These are phyloP conservation scores for Sporothrix humicola DNA, from an alignment of 2,329 filamentous ascomycete species.

Conservation along the genomic window DNA sequence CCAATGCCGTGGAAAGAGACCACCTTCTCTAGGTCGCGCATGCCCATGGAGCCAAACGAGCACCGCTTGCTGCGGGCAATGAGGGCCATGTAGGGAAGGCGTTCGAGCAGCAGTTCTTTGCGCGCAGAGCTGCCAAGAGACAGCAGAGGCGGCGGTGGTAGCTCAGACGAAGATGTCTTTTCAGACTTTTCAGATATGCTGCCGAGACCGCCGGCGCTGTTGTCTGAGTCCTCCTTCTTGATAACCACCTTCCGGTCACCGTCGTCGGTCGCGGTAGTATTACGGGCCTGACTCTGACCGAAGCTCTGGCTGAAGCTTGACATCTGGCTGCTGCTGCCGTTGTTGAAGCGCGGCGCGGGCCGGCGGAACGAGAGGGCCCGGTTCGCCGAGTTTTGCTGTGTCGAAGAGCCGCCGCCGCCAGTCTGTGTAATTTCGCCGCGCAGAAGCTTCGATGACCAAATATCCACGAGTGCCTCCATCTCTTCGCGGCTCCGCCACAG, in stretches of 20 bases:
- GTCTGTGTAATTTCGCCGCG: slow-evolving; percentile 62
- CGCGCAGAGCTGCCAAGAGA: slow-evolving; percentile 70
- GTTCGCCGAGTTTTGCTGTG: slow-evolving; percentile 49
- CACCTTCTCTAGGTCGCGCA: slow-evolving; percentile 69
- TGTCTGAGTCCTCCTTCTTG: slow-evolving; percentile 28
- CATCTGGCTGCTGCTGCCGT: slow-evolving; percentile 34
- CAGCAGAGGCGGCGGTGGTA: slow-evolving; percentile 44
- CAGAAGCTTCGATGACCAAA: slow-evolving; percentile 68
- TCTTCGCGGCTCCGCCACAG: slow-evolving; percentile 86
- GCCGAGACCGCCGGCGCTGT: background rate
- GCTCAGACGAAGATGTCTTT: background rate
- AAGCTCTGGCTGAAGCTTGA: slow-evolving; percentile 16
- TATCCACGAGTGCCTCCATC: slow-evolving; percentile 72
- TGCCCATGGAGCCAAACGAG: slow-evolving; percentile 46
- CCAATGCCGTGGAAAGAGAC: slow-evolving; percentile 68
- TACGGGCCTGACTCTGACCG: background rate
- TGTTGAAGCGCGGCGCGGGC: slow-evolving; percentile 43
- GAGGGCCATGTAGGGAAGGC: slow-evolving; percentile 81
- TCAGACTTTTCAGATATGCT: background rate
- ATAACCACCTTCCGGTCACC: slow-evolving; percentile 3
- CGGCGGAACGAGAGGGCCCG: slow-evolving; percentile 58
- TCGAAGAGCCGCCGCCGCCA: slow-evolving; percentile 39
- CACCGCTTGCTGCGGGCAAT: slow-evolving; percentile 59
- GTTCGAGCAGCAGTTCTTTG: slow-evolving; percentile 78
- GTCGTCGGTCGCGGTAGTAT: background rate